Conservation (phyloP, 148 eudicot genomes). For the Mesembryanthemum crystallinum region DNA sequence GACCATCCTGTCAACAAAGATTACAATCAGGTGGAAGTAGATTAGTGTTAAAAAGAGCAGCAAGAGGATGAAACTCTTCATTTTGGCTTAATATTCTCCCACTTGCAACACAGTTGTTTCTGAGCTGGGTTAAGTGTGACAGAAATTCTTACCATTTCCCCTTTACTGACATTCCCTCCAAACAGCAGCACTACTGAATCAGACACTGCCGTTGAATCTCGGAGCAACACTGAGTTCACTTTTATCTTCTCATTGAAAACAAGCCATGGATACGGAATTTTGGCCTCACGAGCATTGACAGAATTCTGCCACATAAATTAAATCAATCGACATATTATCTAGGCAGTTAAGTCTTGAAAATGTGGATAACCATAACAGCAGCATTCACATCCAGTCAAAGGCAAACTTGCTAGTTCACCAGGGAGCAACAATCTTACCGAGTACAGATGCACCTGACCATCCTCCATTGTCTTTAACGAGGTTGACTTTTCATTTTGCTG, state of each 20-base stretch:
- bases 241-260: conserved; percentile 96
- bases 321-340: conserved; percentile 1
- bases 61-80: neutral
- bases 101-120: neutral
- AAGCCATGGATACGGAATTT: conserved; percentile 89
- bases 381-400: neutral
- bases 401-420: neutral
- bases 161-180: conserved; percentile 75
- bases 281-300: conserved; percentile 66
- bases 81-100: neutral
- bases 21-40: conserved; percentile 15
- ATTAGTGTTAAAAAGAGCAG: neutral
- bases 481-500: conserved; percentile 90
- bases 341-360: neutral
- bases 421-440: conserved; percentile 51
- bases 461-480: conserved; percentile 94
- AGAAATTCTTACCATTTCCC: conserved; percentile 54
- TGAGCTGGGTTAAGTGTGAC: neutral
- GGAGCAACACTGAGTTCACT: conserved; percentile 83
- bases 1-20: conserved; percentile 65
- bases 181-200: conserved; percentile 84
- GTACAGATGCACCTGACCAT: conserved; percentile 79
- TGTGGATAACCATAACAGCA: neutral
- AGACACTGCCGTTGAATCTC: conserved; percentile 88
- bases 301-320: conserved; percentile 33